Evolutionary conservation across 805 yeast genomes (phyloP).

Genomic region (Ogataea zsoltii): DNA sequence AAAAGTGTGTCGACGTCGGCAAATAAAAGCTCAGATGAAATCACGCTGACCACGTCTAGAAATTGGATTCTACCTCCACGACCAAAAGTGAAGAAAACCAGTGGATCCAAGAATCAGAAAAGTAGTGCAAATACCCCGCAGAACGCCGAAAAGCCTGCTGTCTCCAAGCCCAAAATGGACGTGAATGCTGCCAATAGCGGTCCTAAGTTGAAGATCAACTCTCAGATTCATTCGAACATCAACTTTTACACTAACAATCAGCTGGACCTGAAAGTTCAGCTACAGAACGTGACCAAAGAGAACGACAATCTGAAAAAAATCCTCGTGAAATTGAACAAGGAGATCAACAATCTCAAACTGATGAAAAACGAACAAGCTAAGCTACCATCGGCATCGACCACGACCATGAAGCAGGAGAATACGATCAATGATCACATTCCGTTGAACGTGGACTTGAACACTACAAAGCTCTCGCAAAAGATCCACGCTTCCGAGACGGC

Average conservation of each 20-base stretch:
- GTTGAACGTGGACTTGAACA: not conserved
- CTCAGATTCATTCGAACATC: conserved; percentile 39
- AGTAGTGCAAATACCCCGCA: conserved; percentile 1
- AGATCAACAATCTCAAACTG: conserved; percentile 36
- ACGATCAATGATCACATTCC: not conserved
- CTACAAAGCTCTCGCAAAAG: conserved; percentile 1
- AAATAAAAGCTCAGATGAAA: conserved; percentile 28
- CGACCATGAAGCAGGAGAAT: not conserved
- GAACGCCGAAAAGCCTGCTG: conserved; percentile 7
- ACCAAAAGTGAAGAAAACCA: conserved; percentile 38
- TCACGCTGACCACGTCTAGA: conserved; percentile 37
- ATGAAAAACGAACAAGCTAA: conserved; percentile 21
- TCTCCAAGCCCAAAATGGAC: conserved; percentile 14
- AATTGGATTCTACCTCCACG: conserved; percentile 60
- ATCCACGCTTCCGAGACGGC: conserved; percentile 1
- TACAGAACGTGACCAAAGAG: conserved; percentile 44
- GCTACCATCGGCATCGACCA: not conserved
- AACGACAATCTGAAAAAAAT: conserved; percentile 45
- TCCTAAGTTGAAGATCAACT: conserved; percentile 28
- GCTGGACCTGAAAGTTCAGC: conserved; percentile 36
- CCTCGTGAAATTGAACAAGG: conserved; percentile 40
- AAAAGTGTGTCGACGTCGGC: conserved; percentile 19
- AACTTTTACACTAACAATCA: conserved; percentile 33
- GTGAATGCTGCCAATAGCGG: conserved; percentile 15
- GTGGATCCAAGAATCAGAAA: conserved; percentile 9